phyloP scores from a whole-genome alignment of 257 asterid species.

The Eustoma russellianum region DNA sequence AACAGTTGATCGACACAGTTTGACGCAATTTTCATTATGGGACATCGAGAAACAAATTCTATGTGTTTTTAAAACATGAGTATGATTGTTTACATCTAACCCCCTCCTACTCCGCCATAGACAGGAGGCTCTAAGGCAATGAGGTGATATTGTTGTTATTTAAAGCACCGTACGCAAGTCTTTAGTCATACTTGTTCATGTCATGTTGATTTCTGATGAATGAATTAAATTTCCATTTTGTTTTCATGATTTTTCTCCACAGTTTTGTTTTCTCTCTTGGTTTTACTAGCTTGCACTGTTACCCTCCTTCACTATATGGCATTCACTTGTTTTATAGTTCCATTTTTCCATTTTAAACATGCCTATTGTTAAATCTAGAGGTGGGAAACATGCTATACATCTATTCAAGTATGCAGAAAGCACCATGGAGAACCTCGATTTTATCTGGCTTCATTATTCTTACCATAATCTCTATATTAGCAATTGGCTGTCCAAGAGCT shows the following conservation, averaged over 20 bases:
- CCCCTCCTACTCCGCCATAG: too few relatives aligned
- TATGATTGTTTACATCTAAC: too few relatives aligned
- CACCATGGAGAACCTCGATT: background rate
- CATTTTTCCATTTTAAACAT: background rate
- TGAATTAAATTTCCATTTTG: background rate
- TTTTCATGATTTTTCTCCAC: background rate
- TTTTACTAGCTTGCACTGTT: background rate
- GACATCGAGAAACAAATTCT: too few relatives aligned
- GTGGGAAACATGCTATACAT: background rate
- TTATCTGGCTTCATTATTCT: slow-evolving; percentile 4
- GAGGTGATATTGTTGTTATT: background rate
- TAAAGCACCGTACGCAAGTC: too few relatives aligned
- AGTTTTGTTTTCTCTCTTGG: background rate
- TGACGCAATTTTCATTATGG: too few relatives aligned
- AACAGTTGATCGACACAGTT: too few relatives aligned
- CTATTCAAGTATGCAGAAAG: slow-evolving; percentile 17
- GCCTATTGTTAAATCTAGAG: background rate
- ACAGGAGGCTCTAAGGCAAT: too few relatives aligned
- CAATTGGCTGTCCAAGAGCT: slow-evolving; percentile 51
- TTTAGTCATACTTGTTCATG: too few relatives aligned
- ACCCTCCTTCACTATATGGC: too few relatives aligned
- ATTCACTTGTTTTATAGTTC: too few relatives aligned
- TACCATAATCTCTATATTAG: slow-evolving; percentile 21
- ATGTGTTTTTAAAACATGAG: too few relatives aligned
- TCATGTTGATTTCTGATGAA: too few relatives aligned